These are phyloP conservation scores for Afroboletus lepidellus DNA, from an alignment of 1,284 basidiomycete genomes.

Conservation along the genomic window DNA sequence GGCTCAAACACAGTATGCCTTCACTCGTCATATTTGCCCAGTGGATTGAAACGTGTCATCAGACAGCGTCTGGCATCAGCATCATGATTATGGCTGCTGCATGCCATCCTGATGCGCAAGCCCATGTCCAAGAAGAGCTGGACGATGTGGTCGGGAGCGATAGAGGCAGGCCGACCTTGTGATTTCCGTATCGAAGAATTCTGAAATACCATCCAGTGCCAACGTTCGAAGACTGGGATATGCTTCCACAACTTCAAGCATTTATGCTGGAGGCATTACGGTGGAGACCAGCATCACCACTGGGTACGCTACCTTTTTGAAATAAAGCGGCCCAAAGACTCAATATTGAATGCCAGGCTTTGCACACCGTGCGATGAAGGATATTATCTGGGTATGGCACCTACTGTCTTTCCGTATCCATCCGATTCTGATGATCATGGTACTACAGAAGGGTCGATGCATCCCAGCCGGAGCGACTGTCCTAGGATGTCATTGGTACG, in stretches of 20 bases:
- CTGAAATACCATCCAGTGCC: background rate
- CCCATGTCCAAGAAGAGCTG: constrained; percentile 57
- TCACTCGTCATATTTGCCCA: too few species aligned
- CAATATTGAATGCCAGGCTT: constrained; percentile 24
- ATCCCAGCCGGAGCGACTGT: background rate
- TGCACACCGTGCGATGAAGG: constrained; percentile 37
- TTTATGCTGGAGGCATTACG: constrained; percentile 35
- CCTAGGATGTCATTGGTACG: background rate
- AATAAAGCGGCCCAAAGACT: background rate
- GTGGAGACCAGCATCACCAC: constrained; percentile 37
- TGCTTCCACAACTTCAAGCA: background rate
- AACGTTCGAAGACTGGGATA: background rate
- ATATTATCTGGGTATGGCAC: constrained; percentile 37
- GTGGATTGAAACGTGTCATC: background rate
- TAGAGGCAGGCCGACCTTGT: constrained; percentile 35
- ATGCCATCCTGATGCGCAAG: constrained; percentile 53
- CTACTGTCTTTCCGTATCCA: background rate
- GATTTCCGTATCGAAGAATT: constrained; percentile 9
- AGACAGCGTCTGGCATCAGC: constrained; percentile 57
- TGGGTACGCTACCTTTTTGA: constrained; percentile 11
- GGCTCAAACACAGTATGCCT: constrained; percentile 5
- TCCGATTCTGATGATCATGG: background rate
- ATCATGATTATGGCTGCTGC: constrained; percentile 64
- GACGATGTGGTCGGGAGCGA: constrained; percentile 54
- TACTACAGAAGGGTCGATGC: background rate